Base-by-base conservation (phyloP, 192 early-diverging fungal genomes). In the Powellomyces hirtus region DNA sequence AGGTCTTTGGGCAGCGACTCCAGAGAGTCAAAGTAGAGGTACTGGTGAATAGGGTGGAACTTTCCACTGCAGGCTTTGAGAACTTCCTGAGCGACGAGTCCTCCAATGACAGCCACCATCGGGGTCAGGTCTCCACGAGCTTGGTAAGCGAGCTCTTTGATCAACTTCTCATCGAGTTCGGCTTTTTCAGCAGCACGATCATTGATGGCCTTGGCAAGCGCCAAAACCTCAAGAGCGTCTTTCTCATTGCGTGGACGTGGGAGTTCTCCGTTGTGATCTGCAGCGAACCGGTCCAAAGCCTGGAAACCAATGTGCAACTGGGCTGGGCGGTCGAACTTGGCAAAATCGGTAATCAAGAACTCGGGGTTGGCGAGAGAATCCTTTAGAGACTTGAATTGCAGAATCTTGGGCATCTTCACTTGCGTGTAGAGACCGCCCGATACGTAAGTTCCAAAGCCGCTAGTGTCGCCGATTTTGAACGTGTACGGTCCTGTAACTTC, bases 61-160 rank as follows among this genome's bases (percentile, higher is more conserved):
- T 99, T 99, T 65, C 93, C 95, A 71, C 91, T 92, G 80, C 90
- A 91, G n/a, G 94, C 92, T 86, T 99, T 99, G 11, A 99, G 84
- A 14, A 98, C 96, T 76, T 99, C 97, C 78, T 99, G 97, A 20
- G 95, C 97, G 26, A 95, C 90, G 22, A 98, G 77, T 42, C 97
- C 97, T 59, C 97, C 97, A 75, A 96, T 86, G n/a, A 97, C 88
- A 16, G 96, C 97, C 22, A 87, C 84, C 94, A 99, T 95, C 35
- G 97, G 95, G 18, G 94, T 82, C 45, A 99, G 66, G 68, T 97
- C 93, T 49, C 97, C 97, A 22, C 84, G 71, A 18, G 96, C 93
- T 74, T 94, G 90, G 68, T 81, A 98, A 35, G 95, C 68, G 26
- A 99, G 79, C 76, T 94, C 87, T 65, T 89, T 90, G 37, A 97